Evolutionary conservation across 2,329 filamentous ascomycete genomes (phyloP).

Genomic region (Cladosporium sp.): DNA sequence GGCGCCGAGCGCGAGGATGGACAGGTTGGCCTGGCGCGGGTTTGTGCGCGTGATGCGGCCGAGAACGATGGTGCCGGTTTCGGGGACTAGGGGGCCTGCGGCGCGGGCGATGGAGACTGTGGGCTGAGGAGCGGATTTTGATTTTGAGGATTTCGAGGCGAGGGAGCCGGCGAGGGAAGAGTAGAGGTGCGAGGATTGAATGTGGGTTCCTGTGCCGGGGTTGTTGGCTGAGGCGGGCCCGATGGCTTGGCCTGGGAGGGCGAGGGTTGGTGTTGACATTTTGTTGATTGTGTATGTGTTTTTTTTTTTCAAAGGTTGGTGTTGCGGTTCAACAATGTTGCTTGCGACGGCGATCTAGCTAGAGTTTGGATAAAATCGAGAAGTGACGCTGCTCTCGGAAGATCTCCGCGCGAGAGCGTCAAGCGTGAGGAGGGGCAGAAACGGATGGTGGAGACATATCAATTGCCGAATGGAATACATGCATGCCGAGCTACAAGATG

Average conservation of each 20-base stretch:
- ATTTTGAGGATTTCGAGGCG: slow-evolving; percentile 42
- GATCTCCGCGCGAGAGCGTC: neutral
- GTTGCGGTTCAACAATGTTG: neutral
- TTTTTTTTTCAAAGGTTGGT: neutral
- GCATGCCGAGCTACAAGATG: neutral
- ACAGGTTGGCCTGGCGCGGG: slow-evolving; percentile 79
- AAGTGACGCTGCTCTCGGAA: slow-evolving; percentile 7
- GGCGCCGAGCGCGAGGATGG: slow-evolving; percentile 79
- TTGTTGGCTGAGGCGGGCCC: slow-evolving; percentile 67
- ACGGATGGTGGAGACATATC: neutral
- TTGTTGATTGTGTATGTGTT: neutral
- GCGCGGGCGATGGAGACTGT: slow-evolving; percentile 44
- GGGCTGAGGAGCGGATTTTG: slow-evolving; percentile 55
- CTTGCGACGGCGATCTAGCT: neutral
- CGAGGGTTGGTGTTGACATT: slow-evolving; percentile 45
- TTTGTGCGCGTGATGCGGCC: slow-evolving; percentile 84
- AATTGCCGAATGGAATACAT: neutral
- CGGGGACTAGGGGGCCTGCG: slow-evolving; percentile 77
- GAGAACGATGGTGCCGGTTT: slow-evolving; percentile 78
- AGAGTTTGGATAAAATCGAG: neutral
- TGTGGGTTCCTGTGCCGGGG: slow-evolving; percentile 81
- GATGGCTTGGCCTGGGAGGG: slow-evolving; percentile 80
- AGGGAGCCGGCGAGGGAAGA: slow-evolving; percentile 77
- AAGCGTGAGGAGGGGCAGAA: neutral
- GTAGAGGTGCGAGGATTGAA: slow-evolving; percentile 72